Conservation (phyloP, 2,329 filamentous ascomycete species). For the Neofusicoccum laricinum region DNA sequence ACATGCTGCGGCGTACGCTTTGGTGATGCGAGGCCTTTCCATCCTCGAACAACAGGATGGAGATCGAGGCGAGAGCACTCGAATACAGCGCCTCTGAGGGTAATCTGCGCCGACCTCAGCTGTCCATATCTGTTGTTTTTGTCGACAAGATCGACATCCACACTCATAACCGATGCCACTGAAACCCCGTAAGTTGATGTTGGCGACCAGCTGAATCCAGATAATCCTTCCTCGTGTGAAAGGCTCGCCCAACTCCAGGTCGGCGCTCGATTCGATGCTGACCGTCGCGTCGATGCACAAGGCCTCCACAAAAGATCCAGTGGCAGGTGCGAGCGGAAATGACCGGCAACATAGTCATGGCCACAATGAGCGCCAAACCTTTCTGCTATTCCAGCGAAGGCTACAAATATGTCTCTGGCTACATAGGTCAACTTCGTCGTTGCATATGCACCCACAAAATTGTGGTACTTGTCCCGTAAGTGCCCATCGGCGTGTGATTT, state of each 20-base stretch:
- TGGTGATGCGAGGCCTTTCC: too few relatives aligned
- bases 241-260: neutral
- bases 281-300: too few relatives aligned
- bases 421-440: neutral
- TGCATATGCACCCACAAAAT: too few relatives aligned
- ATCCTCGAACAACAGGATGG: neutral
- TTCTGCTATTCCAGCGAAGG: neutral
- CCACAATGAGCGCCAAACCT: neutral
- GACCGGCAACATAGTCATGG: neutral
- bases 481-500: too few relatives aligned
- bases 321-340: neutral
- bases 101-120: neutral
- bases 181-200: too few relatives aligned
- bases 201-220: too few relatives aligned
- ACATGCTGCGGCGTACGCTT: too few relatives aligned
- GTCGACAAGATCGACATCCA: neutral
- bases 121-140: neutral
- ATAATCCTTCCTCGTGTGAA: too few relatives aligned
- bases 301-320: neutral
- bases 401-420: neutral
- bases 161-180: neutral
- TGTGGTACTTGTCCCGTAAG: too few relatives aligned
- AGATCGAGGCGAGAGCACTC: neutral
- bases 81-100: neutral
- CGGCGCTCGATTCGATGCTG: neutral